Base-by-base conservation (phyloP, 2,329 filamentous ascomycete genomes). In the Lecanicillium sp. region DNA sequence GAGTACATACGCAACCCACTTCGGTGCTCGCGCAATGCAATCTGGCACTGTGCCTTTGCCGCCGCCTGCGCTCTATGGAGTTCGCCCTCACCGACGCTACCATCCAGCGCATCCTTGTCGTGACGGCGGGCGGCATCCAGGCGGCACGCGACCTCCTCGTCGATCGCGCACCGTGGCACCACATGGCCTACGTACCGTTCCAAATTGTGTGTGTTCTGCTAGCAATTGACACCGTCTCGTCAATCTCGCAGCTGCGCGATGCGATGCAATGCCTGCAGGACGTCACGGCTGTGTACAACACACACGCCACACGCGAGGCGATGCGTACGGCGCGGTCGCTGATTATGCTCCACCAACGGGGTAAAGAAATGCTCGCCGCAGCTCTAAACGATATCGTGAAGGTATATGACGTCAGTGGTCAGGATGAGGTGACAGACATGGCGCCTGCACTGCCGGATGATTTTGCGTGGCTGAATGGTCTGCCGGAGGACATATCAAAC, bases 161-260 rank as follows among this genome's bases (percentile, higher is more conserved):
- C 2, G 59, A 62, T 9, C 63, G 65, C 11, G 64, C 66, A 3
- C 77, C 77, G 0, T 82, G 78, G 78, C 78, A 81, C 54, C 77
- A 81, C 49, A 70, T 77, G 38, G 75, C 75, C 23, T 80, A 81
- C 41, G 73, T 81, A 0, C 78, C 78, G 0, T 81, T 81, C 51
- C 78, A 81, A 45, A 70, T 77, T 0, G 67, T 81, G 24, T 80
- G 77, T 50, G 67, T 77, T 0, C 61, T 80, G 5, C 63, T 81
- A 2, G 74, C 74, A 0, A 75, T 81, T 41, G 77, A 81, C 43
- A 77, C 67, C 0, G 66, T 67, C 0, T 64, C 74, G 1, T 73
- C 73, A 0, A 61, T 79, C 0, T 62, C 65, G 0, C 63, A 74
- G 48, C 66, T 81, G 5, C 62, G 64, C 2, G 71, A 75, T 19